These are phyloP conservation scores for Lathyrus tuberosus DNA, from an alignment of 306 rosid genomes.

Conservation along the genomic window DNA sequence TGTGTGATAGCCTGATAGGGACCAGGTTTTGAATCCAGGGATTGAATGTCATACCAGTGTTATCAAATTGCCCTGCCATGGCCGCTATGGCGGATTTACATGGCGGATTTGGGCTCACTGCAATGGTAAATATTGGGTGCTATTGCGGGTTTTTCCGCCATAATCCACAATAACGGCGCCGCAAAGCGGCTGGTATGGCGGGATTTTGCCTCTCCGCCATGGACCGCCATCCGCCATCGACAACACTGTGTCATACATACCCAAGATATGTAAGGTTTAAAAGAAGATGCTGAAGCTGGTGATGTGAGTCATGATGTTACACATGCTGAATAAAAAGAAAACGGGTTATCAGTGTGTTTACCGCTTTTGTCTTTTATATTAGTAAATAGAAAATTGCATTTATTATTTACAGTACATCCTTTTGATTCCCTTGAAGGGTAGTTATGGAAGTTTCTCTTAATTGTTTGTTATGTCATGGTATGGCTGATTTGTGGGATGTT, in stretches of 20 bases:
- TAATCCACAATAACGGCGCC: too few species aligned
- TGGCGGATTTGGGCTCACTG: too few species aligned
- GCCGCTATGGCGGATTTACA: too few species aligned
- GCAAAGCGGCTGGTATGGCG: too few species aligned
- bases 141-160: too few species aligned
- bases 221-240: too few species aligned
- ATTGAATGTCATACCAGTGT: background rate
- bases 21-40: background rate
- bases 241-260: background rate
- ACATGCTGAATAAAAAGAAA: background rate
- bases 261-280: constrained; percentile 3
- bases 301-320: background rate
- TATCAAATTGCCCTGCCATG: too few species aligned
- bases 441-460: constrained; percentile 1
- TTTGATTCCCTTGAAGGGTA: background rate
- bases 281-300: background rate
- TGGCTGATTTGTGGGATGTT: constrained; percentile 12
- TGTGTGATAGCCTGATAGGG: background rate
- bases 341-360: background rate
- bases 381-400: constrained; percentile 3
- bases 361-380: background rate
- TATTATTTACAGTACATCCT: too few species aligned
- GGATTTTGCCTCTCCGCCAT: too few species aligned
- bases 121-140: too few species aligned
- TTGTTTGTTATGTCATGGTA: constrained; percentile 6